Evolutionary conservation across 768 basidiomycete species (phyloP).

Genomic region (Lyophyllum atratum): DNA sequence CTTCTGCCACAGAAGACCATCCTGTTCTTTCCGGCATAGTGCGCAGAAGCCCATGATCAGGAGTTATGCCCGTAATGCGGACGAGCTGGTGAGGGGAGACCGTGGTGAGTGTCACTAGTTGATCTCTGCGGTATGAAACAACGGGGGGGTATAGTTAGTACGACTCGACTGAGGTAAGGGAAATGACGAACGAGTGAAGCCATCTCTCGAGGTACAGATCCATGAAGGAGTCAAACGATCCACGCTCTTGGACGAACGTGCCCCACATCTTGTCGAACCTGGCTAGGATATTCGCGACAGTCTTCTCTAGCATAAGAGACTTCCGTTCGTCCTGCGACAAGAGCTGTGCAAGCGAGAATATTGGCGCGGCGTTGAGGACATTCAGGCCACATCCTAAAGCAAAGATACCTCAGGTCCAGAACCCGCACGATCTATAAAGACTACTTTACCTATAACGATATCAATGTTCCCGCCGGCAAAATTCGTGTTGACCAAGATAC

Average conservation of each 20-base stretch:
- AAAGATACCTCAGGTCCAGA: neutral
- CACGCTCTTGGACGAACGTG: conserved; percentile 60
- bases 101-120: conserved; percentile 81
- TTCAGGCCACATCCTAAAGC: conserved; percentile 85
- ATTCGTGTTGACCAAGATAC: conserved; percentile 87
- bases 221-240: conserved; percentile 82
- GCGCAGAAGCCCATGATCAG: conserved; percentile 84
- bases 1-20: conserved; percentile 29
- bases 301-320: conserved; percentile 67
- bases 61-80: conserved; percentile 83
- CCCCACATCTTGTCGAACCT: conserved; percentile 82
- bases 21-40: conserved; percentile 64
- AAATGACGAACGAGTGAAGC: conserved; percentile 83
- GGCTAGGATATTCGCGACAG: conserved; percentile 72
- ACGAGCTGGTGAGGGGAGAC: conserved; percentile 67
- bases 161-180: neutral
- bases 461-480: conserved; percentile 74
- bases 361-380: conserved; percentile 78
- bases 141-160: neutral
- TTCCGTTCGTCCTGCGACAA: conserved; percentile 33
- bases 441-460: conserved; percentile 70
- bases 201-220: conserved; percentile 78
- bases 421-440: neutral
- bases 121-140: conserved; percentile 59
- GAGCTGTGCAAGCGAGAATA: conserved; percentile 79